Base-by-base conservation (phyloP, 1,284 basidiomycete genomes). In the Mycena sp. region DNA sequence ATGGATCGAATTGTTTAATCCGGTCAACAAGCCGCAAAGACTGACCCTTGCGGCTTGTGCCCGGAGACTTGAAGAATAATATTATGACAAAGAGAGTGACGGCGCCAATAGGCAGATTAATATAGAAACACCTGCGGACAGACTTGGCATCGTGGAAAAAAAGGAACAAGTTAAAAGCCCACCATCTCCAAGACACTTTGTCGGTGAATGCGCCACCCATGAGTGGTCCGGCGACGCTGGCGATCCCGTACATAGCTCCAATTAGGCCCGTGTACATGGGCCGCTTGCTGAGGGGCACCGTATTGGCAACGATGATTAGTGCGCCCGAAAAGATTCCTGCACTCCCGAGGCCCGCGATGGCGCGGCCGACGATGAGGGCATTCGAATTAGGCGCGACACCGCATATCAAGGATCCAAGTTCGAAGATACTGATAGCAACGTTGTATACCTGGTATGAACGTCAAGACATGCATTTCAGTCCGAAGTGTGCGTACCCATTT, bases 1-100 rank as follows among this genome's bases (percentile, higher is more conserved):
- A 35, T 67, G 73, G 78, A 67, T 81, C 81, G 67, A 82, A 72
- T 50, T 72, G 66, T n/a, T 51, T 51, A 44, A 79, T 46, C 19
- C 74, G 71, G 11, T 69, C 50, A 50, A 63, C 58, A 6, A 71
- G 43, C 16, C 68, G 66, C 17, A 64, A 56, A 40, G 43, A 17
- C 41, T 63, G 30, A 61, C 53, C 26, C 37, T 57, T 23, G 38
- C 6, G n/a, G 35, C 59, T 54, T 21, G 65, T 21, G 5, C 38
- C 44, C 16, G 61, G 30, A 11, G 38, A 28, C 17, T 51, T 60
- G 53, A 65, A 65, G 49, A 63, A 63, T 26, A 63, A 30, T 3
- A 46, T 41, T 14, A 68, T 62, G 26, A 63, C 58, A 19, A 63
- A 44, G 40, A 68, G 58, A 14, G 67, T 64, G 10, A 65, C 28